Conservation (phyloP, 2,329 filamentous ascomycete genomes). For the Hypoxylon sp. region DNA sequence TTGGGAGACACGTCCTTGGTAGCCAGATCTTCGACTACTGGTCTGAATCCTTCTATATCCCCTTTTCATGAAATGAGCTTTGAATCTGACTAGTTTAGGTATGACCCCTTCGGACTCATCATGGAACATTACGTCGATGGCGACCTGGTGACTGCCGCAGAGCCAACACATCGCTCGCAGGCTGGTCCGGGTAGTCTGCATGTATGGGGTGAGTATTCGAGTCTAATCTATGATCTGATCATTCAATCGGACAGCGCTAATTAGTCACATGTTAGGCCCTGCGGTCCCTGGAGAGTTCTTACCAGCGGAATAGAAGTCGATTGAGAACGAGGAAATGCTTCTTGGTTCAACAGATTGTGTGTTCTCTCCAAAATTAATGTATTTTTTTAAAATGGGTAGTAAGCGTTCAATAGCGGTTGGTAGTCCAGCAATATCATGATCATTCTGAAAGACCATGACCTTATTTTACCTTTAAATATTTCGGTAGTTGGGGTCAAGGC, state of each 20-base stretch:
- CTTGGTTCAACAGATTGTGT: slow-evolving; percentile 2
- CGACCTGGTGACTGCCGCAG: slow-evolving; percentile 71
- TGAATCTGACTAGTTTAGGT: slow-evolving; percentile 59
- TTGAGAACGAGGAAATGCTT: neutral
- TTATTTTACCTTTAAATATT: no score
- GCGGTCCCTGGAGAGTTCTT: slow-evolving; percentile 51
- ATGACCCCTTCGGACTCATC: slow-evolving; percentile 74
- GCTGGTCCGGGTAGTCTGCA: slow-evolving; percentile 61
- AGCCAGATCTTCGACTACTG: slow-evolving; percentile 82
- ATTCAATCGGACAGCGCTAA: slow-evolving; percentile 6
- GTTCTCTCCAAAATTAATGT: slow-evolving; percentile 18
- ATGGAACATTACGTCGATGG: slow-evolving; percentile 80
- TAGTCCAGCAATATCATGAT: neutral
- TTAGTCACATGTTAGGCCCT: slow-evolving; percentile 40
- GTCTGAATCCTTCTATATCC: slow-evolving; percentile 60
- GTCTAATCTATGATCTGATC: neutral
- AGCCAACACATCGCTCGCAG: slow-evolving; percentile 61
- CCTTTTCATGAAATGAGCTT: neutral
- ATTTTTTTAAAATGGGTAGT: slow-evolving; percentile 32
- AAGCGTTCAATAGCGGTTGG: slow-evolving; percentile 21
- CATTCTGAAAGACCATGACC: neutral
- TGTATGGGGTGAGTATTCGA: slow-evolving; percentile 59
- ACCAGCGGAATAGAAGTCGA: slow-evolving; percentile 15
- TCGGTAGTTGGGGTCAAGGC: no score
- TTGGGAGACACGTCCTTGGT: slow-evolving; percentile 78